phyloP scores from a whole-genome alignment of 1,139 yeast genomes.

The Pichia kudriavzevii region DNA sequence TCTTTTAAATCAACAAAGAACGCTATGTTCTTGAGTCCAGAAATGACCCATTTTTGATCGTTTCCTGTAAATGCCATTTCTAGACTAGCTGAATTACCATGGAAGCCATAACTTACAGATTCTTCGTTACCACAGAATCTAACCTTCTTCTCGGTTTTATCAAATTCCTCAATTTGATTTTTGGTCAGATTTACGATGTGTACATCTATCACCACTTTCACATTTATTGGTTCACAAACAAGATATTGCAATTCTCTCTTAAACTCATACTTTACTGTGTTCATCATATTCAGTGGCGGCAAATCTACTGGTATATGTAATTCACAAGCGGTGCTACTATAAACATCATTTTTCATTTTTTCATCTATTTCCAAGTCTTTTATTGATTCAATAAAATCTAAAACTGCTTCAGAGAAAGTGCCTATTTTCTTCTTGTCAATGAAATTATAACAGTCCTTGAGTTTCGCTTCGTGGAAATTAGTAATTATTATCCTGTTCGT shows the following conservation, averaged over 20 bases:
- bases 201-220: slow-evolving; percentile 29
- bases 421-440: not conserved
- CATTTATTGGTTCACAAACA: slow-evolving; percentile 58
- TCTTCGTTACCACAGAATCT: slow-evolving; percentile 22
- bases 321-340: slow-evolving; percentile 15
- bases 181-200: slow-evolving; percentile 12
- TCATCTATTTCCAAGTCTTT: slow-evolving; percentile 8
- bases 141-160: slow-evolving; percentile 25
- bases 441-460: slow-evolving; percentile 1
- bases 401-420: slow-evolving; percentile 1
- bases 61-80: slow-evolving; percentile 32
- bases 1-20: slow-evolving; percentile 26
- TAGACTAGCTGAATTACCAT: too few species aligned
- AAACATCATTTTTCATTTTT: not conserved
- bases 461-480: slow-evolving; percentile 20
- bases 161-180: slow-evolving; percentile 11
- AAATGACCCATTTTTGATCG: slow-evolving; percentile 56
- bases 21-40: slow-evolving; percentile 53
- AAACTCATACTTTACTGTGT: slow-evolving; percentile 39
- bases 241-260: slow-evolving; percentile 36
- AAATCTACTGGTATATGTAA: slow-evolving; percentile 44
- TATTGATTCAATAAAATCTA: slow-evolving; percentile 1
- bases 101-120: too few species aligned
- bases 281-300: slow-evolving; percentile 45
- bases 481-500: slow-evolving; percentile 26